These are phyloP conservation scores for Silene vulgaris DNA, from an alignment of 179 eudicot species.

Conservation along the genomic window DNA sequence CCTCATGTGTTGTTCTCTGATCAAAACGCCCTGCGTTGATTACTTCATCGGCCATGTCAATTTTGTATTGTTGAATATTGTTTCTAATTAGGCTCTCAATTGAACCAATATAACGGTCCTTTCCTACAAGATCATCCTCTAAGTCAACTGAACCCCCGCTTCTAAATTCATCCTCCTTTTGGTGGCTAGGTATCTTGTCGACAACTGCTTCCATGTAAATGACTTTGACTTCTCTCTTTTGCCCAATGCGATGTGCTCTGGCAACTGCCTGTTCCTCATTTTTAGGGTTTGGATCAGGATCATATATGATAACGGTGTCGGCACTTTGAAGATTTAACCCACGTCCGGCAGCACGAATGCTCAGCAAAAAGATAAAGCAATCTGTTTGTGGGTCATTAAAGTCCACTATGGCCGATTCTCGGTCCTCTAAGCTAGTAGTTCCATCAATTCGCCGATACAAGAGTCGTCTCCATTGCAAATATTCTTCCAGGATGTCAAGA, in stretches of 20 bases:
- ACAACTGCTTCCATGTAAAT: conserved; percentile 98
- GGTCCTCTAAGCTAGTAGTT: conserved; percentile 88
- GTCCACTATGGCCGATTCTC: conserved; percentile 94
- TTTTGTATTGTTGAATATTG: conserved; percentile 95
- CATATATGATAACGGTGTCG: conserved; percentile 92
- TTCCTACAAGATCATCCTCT: conserved; percentile 94
- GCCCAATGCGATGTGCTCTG: conserved; percentile 97
- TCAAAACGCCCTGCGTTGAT: conserved; percentile 99
- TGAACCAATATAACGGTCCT: conserved; percentile 93
- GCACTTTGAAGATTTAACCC: conserved; percentile 96
- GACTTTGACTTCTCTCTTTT: conserved; percentile 96
- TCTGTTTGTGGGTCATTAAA: conserved; percentile 71
- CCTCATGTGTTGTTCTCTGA: conserved; percentile 98
- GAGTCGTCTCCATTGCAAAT: conserved; percentile 90
- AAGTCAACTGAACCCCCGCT: conserved; percentile 74
- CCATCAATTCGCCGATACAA: conserved; percentile 94
- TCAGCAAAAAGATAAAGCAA: conserved; percentile 91
- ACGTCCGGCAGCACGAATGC: conserved; percentile 98
- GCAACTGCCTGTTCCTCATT: conserved; percentile 99
- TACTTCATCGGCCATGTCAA: conserved; percentile 99
- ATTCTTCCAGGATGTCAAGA: conserved; percentile 86
- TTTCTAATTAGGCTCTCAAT: conserved; percentile 92
- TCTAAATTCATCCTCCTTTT: conserved; percentile 80
- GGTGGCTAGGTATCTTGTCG: conserved; percentile 77
- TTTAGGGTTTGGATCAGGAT: conserved; percentile 99